These are phyloP conservation scores for Rhodamnia argentea DNA, from an alignment of 345 rosid species.

Conservation along the genomic window DNA sequence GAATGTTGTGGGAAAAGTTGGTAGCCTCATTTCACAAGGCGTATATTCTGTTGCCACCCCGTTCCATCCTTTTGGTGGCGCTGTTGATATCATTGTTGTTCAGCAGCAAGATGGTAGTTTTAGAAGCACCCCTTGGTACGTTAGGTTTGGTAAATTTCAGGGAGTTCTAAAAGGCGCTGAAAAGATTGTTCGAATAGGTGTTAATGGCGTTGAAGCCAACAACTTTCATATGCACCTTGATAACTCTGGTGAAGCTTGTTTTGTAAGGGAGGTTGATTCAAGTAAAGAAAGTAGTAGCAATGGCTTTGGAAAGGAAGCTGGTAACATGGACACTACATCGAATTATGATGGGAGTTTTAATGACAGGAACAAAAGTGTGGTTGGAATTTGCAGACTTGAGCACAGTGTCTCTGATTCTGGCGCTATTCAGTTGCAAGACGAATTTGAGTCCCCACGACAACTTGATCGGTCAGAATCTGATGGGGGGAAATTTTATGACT, in stretches of 20 bases:
- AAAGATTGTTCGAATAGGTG: conserved; percentile 67
- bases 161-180: conserved; percentile 87
- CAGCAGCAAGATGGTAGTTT: conserved; percentile 80
- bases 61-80: conserved; percentile 95
- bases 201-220: conserved; percentile 62
- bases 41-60: conserved; percentile 91
- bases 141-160: conserved; percentile 90
- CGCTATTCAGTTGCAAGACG: conserved; percentile 30
- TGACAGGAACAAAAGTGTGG: conserved; percentile 6
- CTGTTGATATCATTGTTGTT: conserved; percentile 86
- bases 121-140: conserved; percentile 88
- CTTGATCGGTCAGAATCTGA: conserved; percentile 75
- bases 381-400: conserved; percentile 31
- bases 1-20: conserved; percentile 86
- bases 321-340: conserved; percentile 1
- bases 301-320: conserved; percentile 11
- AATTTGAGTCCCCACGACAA: conserved; percentile 20
- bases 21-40: conserved; percentile 78
- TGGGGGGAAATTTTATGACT: conserved; percentile 57
- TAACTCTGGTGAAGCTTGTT: conserved; percentile 90
- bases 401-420: conserved; percentile 64
- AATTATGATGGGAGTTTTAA: not conserved
- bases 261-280: conserved; percentile 60
- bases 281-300: conserved; percentile 16
- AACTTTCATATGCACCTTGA: conserved; percentile 87